phyloP scores from a whole-genome alignment of 345 rosid species.

The Lepidium africanum region DNA sequence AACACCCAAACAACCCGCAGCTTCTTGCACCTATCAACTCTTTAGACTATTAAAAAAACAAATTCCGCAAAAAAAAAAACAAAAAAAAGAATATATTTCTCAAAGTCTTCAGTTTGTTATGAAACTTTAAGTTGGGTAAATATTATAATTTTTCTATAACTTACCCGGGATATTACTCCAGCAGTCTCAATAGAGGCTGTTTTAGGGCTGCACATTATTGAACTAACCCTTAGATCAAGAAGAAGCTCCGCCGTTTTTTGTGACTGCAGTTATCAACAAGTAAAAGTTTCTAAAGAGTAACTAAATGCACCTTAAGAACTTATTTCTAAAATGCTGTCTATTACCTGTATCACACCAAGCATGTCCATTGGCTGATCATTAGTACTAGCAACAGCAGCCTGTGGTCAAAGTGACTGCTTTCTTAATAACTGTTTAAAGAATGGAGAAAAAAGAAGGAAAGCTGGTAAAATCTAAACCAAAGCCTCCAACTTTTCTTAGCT shows the following conservation, averaged over 20 bases:
- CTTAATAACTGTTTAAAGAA: background rate
- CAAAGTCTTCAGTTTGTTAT: background rate
- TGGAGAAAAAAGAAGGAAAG: background rate
- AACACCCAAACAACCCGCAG: slow-evolving; percentile 87
- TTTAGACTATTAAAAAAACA: background rate
- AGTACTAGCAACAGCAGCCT: slow-evolving; percentile 36
- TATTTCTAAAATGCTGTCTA: background rate
- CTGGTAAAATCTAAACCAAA: background rate
- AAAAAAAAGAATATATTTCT: background rate
- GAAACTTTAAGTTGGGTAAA: background rate
- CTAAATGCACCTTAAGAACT: background rate
- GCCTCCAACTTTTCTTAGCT: background rate
- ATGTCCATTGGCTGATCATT: slow-evolving; percentile 58
- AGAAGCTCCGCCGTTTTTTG: slow-evolving; percentile 92
- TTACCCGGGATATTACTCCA: slow-evolving; percentile 49
- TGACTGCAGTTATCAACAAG: slow-evolving; percentile 43
- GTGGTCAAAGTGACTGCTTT: slow-evolving; percentile 10
- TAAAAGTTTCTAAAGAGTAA: slow-evolving; percentile 7
- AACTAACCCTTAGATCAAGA: slow-evolving; percentile 68
- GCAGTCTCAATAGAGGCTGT: slow-evolving; percentile 60
- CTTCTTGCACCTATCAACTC: slow-evolving; percentile 72
- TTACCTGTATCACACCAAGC: slow-evolving; percentile 86
- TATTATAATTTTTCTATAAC: background rate
- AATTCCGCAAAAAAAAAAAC: background rate
- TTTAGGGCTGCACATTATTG: slow-evolving; percentile 50